Conservation (phyloP, 1,284 basidiomycete species). For the Pseudomicrostroma phylloplanum region DNA sequence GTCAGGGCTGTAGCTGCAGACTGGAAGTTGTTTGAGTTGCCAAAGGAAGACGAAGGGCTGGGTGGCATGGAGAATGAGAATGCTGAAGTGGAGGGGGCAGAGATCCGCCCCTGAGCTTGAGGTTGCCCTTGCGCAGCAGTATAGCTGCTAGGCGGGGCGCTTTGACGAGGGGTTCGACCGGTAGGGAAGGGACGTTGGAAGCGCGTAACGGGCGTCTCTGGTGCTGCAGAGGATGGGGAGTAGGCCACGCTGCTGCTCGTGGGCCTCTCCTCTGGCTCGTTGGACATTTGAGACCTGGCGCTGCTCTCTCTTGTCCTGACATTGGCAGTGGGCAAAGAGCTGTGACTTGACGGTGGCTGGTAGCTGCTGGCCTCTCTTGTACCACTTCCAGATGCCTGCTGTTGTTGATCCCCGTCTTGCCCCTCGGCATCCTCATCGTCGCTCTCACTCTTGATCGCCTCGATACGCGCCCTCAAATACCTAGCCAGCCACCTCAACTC, state of each 20-base stretch:
- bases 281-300: background rate
- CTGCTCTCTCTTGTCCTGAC: background rate
- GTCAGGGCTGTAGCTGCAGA: background rate
- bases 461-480: conserved; percentile 15
- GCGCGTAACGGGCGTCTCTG: background rate
- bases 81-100: background rate
- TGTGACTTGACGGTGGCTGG: background rate
- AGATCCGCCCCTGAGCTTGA: too few relatives aligned
- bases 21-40: background rate
- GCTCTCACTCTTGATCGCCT: conserved; percentile 11
- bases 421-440: conserved; percentile 15
- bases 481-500: conserved; percentile 14
- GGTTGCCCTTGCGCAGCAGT: background rate
- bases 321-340: background rate
- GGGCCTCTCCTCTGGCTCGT: background rate
- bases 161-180: background rate
- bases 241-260: background rate
- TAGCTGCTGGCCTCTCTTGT: background rate
- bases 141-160: background rate
- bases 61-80: background rate
- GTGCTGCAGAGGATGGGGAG: background rate
- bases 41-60: background rate
- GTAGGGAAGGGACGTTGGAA: background rate
- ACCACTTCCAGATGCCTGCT: background rate
- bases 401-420: background rate